Percentiles rank a stretch among this genome's conserved stretches.
phyloP scores from a whole-genome alignment of 305 asterid species.

The Coffea humblotiana region DNA sequence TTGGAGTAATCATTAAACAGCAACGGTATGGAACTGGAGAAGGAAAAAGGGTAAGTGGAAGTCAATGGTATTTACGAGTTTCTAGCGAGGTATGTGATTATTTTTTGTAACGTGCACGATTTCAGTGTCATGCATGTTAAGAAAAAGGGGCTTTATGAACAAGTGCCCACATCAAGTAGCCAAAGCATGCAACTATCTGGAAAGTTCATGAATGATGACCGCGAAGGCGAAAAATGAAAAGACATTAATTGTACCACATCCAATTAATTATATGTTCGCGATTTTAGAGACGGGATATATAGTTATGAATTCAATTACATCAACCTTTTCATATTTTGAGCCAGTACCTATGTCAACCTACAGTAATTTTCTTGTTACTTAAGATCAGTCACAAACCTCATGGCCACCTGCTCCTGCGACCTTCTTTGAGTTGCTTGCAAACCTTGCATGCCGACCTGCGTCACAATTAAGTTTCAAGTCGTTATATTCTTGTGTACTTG shows the following conservation, averaged over 20 bases:
- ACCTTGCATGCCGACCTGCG: slow-evolving; percentile 51
- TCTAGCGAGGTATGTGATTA: too few relatives aligned
- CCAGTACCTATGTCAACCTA: neutral
- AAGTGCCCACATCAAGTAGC: neutral
- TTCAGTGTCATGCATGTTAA: neutral
- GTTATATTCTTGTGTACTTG: neutral
- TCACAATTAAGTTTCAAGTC: neutral
- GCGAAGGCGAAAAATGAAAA: neutral
- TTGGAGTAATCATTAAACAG: neutral
- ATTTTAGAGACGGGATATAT: neutral
- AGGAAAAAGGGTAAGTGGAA: neutral
- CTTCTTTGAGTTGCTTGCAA: slow-evolving; percentile 28
- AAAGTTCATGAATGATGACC: neutral
- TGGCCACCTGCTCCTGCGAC: slow-evolving; percentile 26
- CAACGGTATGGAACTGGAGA: neutral
- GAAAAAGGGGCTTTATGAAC: neutral
- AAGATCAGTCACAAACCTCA: slow-evolving; percentile 39
- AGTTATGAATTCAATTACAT: neutral
- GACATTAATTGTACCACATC: neutral
- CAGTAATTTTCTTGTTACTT: neutral
- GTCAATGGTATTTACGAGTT: neutral
- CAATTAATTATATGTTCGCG: neutral
- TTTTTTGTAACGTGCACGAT: neutral
- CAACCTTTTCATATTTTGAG: neutral
- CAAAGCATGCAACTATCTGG: neutral